Evolutionary conservation across 2,329 filamentous ascomycete species (phyloP), one percentile per base, ranked within the genome.

Genomic region (Fusarium concolor): DNA sequence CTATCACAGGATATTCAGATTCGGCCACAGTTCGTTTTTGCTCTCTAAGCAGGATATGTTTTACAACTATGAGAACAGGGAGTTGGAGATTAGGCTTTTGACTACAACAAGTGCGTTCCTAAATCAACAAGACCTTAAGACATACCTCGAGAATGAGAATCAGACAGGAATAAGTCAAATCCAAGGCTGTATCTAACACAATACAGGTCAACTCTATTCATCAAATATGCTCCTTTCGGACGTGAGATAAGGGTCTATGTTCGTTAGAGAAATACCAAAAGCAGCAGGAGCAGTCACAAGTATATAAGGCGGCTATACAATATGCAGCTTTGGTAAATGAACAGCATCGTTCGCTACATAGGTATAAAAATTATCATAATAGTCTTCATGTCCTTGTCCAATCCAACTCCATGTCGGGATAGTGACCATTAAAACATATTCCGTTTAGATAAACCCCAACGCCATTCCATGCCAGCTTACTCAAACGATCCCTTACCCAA

Each of bases 401-500:
- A 17, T 42, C 37, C 10, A 71, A 72, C 71, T 57, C 71, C 71
- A 39, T 67, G 52, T 62, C 56, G 57, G 50, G 18, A 46, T 52
- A 43, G 22, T 15, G 41, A 20, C 18, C 20, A 26, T 43, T 33
- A 33, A 28, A 26, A 35, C 54, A 28, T 65, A 60, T 49, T 47
- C 39, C 42, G 20, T 26, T 52, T 41, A 29, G 20, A 53, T 20
- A 42, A 35, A 49, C 38, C 46, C 14, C 18, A 71, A 71, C 64
- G 47, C 63, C 65, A 33, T 56, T 26, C 43, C 38, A 56, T 56
- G 29, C 24, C n/a, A n/a, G 42, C 26, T 71, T 68, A 80, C 67
- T 76, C 78, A 76, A 81, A 81, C 3, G 76, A 75, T 18, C 88
- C 88, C 31, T 79, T 81, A 0, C 85, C 86, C 77, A 90, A 84